Evolutionary conservation across 129 eudicot genomes (phyloP).

Genomic region (Glebionis coronaria): DNA sequence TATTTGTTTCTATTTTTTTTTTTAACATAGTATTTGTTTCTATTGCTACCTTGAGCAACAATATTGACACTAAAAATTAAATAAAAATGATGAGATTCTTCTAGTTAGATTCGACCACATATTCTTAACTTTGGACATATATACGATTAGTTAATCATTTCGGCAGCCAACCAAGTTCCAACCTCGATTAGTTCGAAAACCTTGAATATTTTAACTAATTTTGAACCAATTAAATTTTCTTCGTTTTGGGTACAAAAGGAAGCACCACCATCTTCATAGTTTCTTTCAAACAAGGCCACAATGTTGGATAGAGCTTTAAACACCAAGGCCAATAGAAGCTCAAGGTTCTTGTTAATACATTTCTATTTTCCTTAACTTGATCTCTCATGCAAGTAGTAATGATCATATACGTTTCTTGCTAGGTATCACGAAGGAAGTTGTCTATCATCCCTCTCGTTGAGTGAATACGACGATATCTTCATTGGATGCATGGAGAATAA

Average conservation of each 20-base stretch:
- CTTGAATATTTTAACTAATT: slow-evolving; percentile 1
- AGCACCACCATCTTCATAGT: slow-evolving; percentile 15
- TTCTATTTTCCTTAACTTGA: background rate
- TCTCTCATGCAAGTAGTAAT: background rate
- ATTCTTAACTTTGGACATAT: slow-evolving; percentile 26
- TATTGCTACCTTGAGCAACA: too few species aligned
- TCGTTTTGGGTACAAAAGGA: slow-evolving; percentile 17
- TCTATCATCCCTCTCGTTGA: slow-evolving; percentile 36
- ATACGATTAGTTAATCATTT: background rate
- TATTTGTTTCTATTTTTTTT: too few species aligned
- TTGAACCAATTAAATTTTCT: slow-evolving; percentile 25
- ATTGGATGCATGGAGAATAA: slow-evolving; percentile 54
- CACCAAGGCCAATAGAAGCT: slow-evolving; percentile 31
- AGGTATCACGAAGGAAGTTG: slow-evolving; percentile 39
- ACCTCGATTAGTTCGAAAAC: slow-evolving; percentile 17
- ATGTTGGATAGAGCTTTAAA: slow-evolving; percentile 34
- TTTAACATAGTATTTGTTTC: too few species aligned
- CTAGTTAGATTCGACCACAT: slow-evolving; percentile 23
- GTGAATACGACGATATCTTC: slow-evolving; percentile 56
- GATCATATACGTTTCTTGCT: background rate
- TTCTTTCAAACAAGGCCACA: slow-evolving; percentile 28
- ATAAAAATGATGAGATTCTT: background rate
- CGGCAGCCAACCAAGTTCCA: slow-evolving; percentile 8
- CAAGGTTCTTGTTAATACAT: slow-evolving; percentile 19
- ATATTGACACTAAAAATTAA: background rate